These are phyloP conservation scores for Taiozyma sp. DNA, from an alignment of 1,139 yeast species.

Conservation along the genomic window DNA sequence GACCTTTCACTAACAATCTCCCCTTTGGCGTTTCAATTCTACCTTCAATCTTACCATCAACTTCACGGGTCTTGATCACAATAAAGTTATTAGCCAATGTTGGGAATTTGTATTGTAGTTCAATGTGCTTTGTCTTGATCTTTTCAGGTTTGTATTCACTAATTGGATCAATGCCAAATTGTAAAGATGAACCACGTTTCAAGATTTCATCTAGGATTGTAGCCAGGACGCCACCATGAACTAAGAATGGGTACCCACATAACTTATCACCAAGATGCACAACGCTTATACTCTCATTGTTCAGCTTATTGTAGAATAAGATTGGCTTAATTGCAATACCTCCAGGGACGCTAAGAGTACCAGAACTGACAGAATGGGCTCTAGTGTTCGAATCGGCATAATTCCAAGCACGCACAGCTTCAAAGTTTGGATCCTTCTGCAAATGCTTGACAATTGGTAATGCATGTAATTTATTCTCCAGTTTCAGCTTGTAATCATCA, in stretches of 20 bases:
- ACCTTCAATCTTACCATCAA: slow-evolving; percentile 36
- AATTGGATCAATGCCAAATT: slow-evolving; percentile 26
- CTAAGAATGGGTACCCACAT: slow-evolving; percentile 83
- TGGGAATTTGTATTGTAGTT: slow-evolving; percentile 63
- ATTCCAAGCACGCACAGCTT: slow-evolving; percentile 54
- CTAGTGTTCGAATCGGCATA: slow-evolving; percentile 41
- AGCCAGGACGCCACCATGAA: slow-evolving; percentile 90
- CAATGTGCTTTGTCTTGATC: slow-evolving; percentile 34
- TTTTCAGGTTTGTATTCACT: slow-evolving; percentile 32
- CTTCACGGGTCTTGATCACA: slow-evolving; percentile 45
- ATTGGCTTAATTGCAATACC: slow-evolving; percentile 74
- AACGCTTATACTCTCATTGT: slow-evolving; percentile 59
- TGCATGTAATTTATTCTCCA: slow-evolving; percentile 45
- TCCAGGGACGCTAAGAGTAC: slow-evolving; percentile 54
- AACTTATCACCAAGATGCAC: slow-evolving; percentile 76
- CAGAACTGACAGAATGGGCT: slow-evolving; percentile 18
- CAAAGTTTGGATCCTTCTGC: slow-evolving; percentile 38
- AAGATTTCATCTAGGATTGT: slow-evolving; percentile 75
- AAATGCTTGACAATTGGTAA: slow-evolving; percentile 51
- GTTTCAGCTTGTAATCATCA: slow-evolving; percentile 25
- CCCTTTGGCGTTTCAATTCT: slow-evolving; percentile 36
- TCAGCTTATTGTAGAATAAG: slow-evolving; percentile 54
- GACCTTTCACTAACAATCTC: slow-evolving; percentile 38
- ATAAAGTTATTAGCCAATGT: slow-evolving; percentile 79
- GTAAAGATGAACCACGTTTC: slow-evolving; percentile 51